Base-by-base conservation (phyloP, 345 rosid genomes). In the Microcos paniculata region DNA sequence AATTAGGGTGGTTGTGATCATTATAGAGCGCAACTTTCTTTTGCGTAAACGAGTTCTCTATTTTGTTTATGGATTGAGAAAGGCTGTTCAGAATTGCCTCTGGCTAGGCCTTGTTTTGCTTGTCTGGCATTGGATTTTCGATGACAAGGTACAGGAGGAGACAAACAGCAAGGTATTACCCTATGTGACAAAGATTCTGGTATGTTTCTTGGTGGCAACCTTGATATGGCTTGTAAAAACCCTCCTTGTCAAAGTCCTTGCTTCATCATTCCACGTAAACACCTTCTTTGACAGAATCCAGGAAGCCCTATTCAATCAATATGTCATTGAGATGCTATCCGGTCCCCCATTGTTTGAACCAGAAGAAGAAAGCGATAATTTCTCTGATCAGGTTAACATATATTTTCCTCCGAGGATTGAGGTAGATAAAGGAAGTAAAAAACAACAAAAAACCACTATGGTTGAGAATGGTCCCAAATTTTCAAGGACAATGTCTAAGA, bases 281-380 rank as follows among this genome's bases (percentile, higher is more conserved):
- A 75, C 85, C 8, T 85, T 82, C 82, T 88, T 88, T 15, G 89
- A 88, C 30, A 78, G 91, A 53, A 85, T 88, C 78, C 89, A 83
- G 78, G 87, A 81, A 63, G 83, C 89, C 59, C 52, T 86, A 43
- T 86, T 86, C 76, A 77, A 78, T 76, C 91, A 88, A 38, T 84
- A 85, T 52, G 82, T 84, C 62, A 80, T 86, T 2, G 87, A 78
- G 74, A 78, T 72, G 0, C 84, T 88, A 53, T 82, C 77, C 0
- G 82, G 84, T 21, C 87, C 88, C 0, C 85, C 85, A 1, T 48
- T 73, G 33, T 73, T 63, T 55, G 79, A 76, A 43, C 40, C 56
- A 13, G 72, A 31, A 67, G 72, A 75, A 31, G 66, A 56, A 43
- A 14, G 18, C 1, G 26, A 51, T 33, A 6, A 59, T 1, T 2